Conservation (phyloP, 495 filamentous ascomycete species). For the Venustampulla echinocandica region DNA sequence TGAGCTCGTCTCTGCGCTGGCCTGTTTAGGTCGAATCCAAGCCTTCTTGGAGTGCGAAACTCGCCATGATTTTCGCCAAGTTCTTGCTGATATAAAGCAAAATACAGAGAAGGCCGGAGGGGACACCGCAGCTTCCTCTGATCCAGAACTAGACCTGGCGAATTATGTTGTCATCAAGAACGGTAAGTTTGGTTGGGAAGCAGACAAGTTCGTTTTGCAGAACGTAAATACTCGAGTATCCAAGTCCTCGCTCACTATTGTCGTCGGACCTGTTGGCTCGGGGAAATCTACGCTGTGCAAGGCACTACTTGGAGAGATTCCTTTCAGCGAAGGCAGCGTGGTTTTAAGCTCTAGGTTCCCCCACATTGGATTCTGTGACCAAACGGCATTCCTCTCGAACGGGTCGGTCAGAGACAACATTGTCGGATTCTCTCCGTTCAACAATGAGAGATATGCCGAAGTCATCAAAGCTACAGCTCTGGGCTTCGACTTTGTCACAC, state of each 20-base stretch:
- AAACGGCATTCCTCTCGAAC: constrained; percentile 47
- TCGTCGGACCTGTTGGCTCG: constrained; percentile 37
- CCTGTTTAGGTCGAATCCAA: constrained; percentile 33
- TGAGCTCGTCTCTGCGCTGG: constrained; percentile 20
- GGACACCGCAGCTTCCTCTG: not conserved
- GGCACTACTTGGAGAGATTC: constrained; percentile 41
- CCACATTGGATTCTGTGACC: constrained; percentile 31
- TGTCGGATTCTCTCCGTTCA: constrained; percentile 40
- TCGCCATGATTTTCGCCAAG: constrained; percentile 21
- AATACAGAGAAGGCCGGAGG: not conserved
- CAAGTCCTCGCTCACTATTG: constrained; percentile 28
- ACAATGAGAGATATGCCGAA: constrained; percentile 50
- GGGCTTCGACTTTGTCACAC: constrained; percentile 41
- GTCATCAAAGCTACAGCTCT: constrained; percentile 55
- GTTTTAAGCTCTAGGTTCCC: not conserved
- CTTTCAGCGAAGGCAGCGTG: constrained; percentile 18
- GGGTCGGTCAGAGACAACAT: constrained; percentile 51
- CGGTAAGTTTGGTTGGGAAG: constrained; percentile 37
- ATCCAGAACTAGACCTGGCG: not conserved
- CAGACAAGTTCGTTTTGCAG: constrained; percentile 27
- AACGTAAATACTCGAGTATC: constrained; percentile 32
- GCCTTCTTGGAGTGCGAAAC: constrained; percentile 29
- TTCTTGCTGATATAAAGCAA: constrained; percentile 5
- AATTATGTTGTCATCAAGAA: constrained; percentile 22
- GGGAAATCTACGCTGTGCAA: constrained; percentile 44